A percentile compares a stretch with the other conserved stretches of the same genome.
Evolutionary conservation across 2,329 filamentous ascomycete genomes (phyloP).

Genomic region (Alternaria longipes): DNA sequence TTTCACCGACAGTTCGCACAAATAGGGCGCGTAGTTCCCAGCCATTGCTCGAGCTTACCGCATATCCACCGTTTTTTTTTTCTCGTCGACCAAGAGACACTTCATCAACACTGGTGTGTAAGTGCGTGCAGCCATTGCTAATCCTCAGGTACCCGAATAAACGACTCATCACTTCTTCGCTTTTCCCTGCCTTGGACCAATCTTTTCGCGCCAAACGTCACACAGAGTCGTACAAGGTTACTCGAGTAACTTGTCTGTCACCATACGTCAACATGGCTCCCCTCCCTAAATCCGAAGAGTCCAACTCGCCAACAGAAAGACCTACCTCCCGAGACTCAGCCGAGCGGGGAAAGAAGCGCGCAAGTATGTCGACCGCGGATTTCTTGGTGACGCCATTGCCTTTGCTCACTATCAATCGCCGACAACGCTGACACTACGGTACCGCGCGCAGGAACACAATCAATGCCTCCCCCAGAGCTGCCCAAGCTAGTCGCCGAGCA

Average conservation of each 20-base stretch:
- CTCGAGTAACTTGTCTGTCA: constrained; percentile 1
- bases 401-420: constrained; percentile 17
- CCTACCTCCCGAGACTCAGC: constrained; percentile 43
- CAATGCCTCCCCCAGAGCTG: constrained; percentile 87
- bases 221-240: not conserved
- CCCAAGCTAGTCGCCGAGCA: constrained; percentile 95
- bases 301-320: constrained; percentile 26
- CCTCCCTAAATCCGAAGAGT: constrained; percentile 32
- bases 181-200: not conserved
- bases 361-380: constrained; percentile 43
- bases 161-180: not conserved
- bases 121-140: constrained; percentile 3
- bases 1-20: constrained; percentile 17
- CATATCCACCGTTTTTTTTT: not conserved
- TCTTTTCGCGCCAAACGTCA: not conserved
- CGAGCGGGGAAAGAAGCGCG: constrained; percentile 49
- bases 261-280: constrained; percentile 29
- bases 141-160: constrained; percentile 1
- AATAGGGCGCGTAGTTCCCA: constrained; percentile 13
- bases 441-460: constrained; percentile 71
- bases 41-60: constrained; percentile 7
- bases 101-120: constrained; percentile 10
- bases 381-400: constrained; percentile 6
- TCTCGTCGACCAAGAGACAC: not conserved
- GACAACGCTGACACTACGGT: constrained; percentile 35